Evolutionary conservation across 345 rosid genomes (phyloP), one percentile per base, ranked within the genome.

Genomic region (Hibiscus syriacus): DNA sequence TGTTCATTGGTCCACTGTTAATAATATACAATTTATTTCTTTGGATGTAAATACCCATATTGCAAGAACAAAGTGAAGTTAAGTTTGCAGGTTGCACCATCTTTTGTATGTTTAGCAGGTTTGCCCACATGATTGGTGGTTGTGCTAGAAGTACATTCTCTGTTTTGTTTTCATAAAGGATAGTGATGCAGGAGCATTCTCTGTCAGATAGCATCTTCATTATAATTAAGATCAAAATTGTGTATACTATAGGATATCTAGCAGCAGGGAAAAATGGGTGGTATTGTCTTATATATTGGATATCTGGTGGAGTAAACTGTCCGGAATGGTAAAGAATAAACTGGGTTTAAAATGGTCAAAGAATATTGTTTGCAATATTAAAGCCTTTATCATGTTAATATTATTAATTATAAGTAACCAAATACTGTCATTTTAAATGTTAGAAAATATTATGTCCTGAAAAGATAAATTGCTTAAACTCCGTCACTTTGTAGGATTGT

Each of bases 1-100:
- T 61, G 49, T 60, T 3, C 8, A 12, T 67, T 13, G 29, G 48
- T 13, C 46, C 7, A 14, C 17, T 32, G 32, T 14, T 57, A 16
- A 41, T 49, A 45, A 55, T 45, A 8, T 38, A 19, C 49, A 54
- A 8, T 66, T 59, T 22, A 14, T 71, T 58, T 23, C 6, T 6
- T 41, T 46, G 53, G 53, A 39, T 49, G 20, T 62, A 46, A 43
- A 58, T 43, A 45, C 64, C 29, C 41, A 3, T 56, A 34, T n/a
- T 43, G 14, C 53, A n/a, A 29, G 64, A 20, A 25, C 46, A 36
- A 45, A 65, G 25, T n/a, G 71, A 48, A 29, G 48, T 30, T 26
- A 50, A 39, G 67, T 68, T 65, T 58, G 34, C 71, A 45, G 64
- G 64, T 39, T 69, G 64, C 68, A 16, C 25, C 48, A 59, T 61